phyloP scores from a whole-genome alignment of 2,329 filamentous ascomycete genomes.

The Fusarium vanettenii region DNA sequence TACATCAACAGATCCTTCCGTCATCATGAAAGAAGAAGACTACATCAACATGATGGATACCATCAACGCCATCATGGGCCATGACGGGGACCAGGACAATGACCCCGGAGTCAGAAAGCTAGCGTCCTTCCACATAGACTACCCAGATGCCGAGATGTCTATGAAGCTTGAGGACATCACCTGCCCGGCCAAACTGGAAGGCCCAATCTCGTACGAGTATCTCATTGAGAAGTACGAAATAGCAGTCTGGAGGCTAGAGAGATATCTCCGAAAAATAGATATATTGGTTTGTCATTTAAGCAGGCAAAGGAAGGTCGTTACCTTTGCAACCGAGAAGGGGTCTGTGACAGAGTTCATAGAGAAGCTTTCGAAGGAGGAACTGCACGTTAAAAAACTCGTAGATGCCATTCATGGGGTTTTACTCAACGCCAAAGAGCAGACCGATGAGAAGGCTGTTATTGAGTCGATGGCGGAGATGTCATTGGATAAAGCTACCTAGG shows the following conservation, averaged over 20 bases:
- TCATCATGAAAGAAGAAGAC: neutral
- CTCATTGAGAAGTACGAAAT: neutral
- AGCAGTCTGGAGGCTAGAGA: neutral
- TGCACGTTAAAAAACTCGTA: neutral
- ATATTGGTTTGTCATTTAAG: neutral
- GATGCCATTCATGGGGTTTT: neutral
- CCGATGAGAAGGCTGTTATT: neutral
- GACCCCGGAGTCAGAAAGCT: neutral
- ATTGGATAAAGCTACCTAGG: neutral
- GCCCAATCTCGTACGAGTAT: neutral
- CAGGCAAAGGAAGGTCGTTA: neutral
- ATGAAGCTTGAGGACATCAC: neutral
- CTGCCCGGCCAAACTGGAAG: neutral
- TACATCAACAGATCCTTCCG: neutral
- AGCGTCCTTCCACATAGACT: neutral
- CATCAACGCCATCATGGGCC: neutral
- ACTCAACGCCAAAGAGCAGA: neutral
- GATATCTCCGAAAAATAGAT: neutral
- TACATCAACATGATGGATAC: neutral
- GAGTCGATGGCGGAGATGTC: neutral
- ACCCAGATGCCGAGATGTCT: neutral
- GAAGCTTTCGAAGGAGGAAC: neutral
- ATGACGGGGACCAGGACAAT: too few relatives aligned
- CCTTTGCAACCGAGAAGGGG: neutral
- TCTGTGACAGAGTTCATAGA: neutral